Evolutionary conservation across 1,284 basidiomycete species (phyloP).

Genomic region (Sphaerobolus stellatus): DNA sequence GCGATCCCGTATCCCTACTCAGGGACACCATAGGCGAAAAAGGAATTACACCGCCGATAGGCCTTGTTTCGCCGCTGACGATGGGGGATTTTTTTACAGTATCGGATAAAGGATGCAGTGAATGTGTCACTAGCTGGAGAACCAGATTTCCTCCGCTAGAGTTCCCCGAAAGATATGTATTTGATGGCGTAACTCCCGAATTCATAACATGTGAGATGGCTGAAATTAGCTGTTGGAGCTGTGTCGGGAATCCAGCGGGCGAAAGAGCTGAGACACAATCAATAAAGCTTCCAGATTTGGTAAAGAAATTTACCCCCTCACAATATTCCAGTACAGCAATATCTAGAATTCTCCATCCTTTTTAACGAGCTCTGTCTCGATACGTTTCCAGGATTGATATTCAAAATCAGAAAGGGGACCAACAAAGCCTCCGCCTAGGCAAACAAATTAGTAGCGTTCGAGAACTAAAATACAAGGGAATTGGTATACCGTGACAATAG

Average conservation of each 20-base stretch:
- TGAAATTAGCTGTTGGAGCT: neutral
- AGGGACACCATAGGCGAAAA: neutral
- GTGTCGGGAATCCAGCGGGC: neutral
- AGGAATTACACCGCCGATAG: neutral
- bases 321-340: neutral
- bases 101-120: neutral
- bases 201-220: neutral
- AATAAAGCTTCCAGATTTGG: neutral
- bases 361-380: neutral
- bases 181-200: neutral
- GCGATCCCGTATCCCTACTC: neutral
- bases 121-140: neutral
- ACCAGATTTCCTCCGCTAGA: neutral
- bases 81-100: neutral
- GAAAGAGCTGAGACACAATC: neutral
- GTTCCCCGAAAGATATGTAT: neutral
- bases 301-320: neutral
- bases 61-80: neutral
- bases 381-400: neutral
- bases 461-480: no score
- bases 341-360: neutral
- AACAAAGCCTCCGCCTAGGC: neutral
- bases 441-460: neutral
- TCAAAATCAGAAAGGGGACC: neutral
- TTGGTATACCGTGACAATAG: constrained; percentile 1